Conservation (phyloP, 306 rosid species). For the Pyrus betulifolia region DNA sequence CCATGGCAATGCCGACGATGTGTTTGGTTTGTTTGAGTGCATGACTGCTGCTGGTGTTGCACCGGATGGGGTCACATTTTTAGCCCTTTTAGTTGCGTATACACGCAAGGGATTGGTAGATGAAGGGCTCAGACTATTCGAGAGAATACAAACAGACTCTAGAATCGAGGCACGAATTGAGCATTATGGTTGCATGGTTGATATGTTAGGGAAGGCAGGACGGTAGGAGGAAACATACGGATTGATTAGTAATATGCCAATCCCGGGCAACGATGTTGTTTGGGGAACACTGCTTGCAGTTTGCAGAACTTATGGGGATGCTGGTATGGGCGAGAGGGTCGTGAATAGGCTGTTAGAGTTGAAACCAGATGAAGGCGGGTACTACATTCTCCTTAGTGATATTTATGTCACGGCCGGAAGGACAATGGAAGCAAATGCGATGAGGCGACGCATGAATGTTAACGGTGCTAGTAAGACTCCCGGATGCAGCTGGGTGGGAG, state of each 20-base stretch:
- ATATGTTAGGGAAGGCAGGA: conserved; percentile 61
- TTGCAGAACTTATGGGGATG: conserved; percentile 45
- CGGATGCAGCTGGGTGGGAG: conserved; percentile 45
- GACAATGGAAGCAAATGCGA: conserved; percentile 39
- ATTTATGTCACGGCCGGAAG: conserved; percentile 29
- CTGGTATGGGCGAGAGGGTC: conserved; percentile 42
- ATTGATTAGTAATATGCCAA: conserved; percentile 32
- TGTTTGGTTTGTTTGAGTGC: conserved; percentile 29
- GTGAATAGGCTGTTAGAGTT: conserved; percentile 35
- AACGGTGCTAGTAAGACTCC: conserved; percentile 44
- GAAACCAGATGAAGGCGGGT: conserved; percentile 58
- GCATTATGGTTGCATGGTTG: conserved; percentile 56
- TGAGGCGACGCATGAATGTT: conserved; percentile 33
- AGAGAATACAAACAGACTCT: conserved; percentile 40
- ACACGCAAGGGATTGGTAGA: conserved; percentile 46
- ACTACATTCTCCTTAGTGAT: conserved; percentile 50
- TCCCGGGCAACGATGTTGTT: conserved; percentile 33
- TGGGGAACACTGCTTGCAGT: conserved; percentile 62
- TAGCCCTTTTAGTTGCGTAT: conserved; percentile 49
- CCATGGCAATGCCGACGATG: conserved; percentile 41
- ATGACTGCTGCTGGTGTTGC: conserved; percentile 29
- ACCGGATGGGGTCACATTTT: conserved; percentile 42
- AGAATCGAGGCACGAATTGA: conserved; percentile 40
- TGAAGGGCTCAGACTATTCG: conserved; percentile 43
- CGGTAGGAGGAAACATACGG: conserved; percentile 47